Base-by-base conservation (phyloP, 345 rosid species). In the Sonneratia caseolaris region DNA sequence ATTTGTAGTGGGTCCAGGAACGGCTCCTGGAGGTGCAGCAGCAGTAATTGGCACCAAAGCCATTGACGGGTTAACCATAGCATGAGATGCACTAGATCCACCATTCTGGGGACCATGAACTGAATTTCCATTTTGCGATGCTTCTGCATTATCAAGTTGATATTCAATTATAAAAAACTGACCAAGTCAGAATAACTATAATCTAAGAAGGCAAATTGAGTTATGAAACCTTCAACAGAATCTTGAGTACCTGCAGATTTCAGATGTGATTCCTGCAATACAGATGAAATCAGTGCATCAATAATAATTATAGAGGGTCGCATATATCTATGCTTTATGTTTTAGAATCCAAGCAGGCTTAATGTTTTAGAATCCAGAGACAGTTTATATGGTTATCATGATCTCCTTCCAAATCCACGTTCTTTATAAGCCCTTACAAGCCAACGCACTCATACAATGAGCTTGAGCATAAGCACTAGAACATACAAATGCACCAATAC, bases 1-100 rank as follows among this genome's bases (percentile, higher is more conserved):
- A 81, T 89, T 95, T 70, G 98, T 92, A 3, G 99, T 75, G 38
- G 99, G 99, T 18, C 93, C 93, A 48, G 93, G 87, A 82, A 87
- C 78, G 62, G 83, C 87, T 71, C 77, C 86, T 14, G 82, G 81
- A 51, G 82, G 81, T 42, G 86, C 88, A 68, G 86, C 59, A 75
- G 88, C 84, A 68, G 93, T 70, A 70, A 88, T 79, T 62, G 97
- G 97, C 80, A 86, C 74, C 45, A 85, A 64, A 47, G 92, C 57
- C 84, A 90, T 74, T 9, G 90, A 74, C 68, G 82, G 87, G 70
- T 81, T 86, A 72, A 82, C 80, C 32, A 84, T 78, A 42, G 81
- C 24, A 70, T 83, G 82, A 70, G 90, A 73, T 37, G 85, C 69
- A 71, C 74, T 85, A 66, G 76, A 73, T 69, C 87, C 88, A 80